Conservation (phyloP, 495 filamentous ascomycete species). For the Aspergillus carlsbadensis region DNA sequence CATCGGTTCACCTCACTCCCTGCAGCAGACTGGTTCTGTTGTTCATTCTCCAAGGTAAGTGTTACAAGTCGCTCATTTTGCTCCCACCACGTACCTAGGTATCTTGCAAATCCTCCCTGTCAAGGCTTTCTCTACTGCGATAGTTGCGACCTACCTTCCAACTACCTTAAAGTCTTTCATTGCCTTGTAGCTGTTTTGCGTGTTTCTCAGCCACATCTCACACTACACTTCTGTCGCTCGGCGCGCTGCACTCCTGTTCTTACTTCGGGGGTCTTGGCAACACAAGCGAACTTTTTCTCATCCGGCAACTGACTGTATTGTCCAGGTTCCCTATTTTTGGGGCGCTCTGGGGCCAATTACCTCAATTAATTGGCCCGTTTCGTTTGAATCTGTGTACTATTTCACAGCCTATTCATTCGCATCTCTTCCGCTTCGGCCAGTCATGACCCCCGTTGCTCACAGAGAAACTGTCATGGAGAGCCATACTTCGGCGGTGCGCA, state of each 20-base stretch:
- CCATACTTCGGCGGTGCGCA: constrained; percentile 41
- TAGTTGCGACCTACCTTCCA: neutral
- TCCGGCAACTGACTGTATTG: constrained; percentile 33
- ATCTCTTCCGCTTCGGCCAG: neutral
- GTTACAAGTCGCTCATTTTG: constrained; percentile 16
- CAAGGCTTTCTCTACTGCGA: constrained; percentile 11
- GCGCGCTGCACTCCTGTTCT: constrained; percentile 32
- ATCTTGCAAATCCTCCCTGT: constrained; percentile 1
- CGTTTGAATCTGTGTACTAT: constrained; percentile 3
- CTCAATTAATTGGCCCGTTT: constrained; percentile 11
- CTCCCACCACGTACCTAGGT: constrained; percentile 9
- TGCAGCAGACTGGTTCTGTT: constrained; percentile 15
- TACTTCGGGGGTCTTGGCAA: constrained; percentile 37
- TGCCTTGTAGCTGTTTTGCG: constrained; percentile 6
- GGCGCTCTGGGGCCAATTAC: constrained; percentile 3
- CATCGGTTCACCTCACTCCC: neutral
- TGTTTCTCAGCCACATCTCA: neutral
- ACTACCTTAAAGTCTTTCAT: neutral
- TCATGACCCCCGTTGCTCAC: constrained; percentile 39
- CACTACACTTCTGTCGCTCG: constrained; percentile 17
- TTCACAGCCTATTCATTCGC: constrained; percentile 6
- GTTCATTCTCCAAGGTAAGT: constrained; percentile 17
- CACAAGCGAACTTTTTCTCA: constrained; percentile 40
- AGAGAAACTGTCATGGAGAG: constrained; percentile 39
- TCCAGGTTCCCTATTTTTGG: constrained; percentile 27